Conservation (phyloP, 2,329 filamentous ascomycete species). For the Aureobasidium namibiae region DNA sequence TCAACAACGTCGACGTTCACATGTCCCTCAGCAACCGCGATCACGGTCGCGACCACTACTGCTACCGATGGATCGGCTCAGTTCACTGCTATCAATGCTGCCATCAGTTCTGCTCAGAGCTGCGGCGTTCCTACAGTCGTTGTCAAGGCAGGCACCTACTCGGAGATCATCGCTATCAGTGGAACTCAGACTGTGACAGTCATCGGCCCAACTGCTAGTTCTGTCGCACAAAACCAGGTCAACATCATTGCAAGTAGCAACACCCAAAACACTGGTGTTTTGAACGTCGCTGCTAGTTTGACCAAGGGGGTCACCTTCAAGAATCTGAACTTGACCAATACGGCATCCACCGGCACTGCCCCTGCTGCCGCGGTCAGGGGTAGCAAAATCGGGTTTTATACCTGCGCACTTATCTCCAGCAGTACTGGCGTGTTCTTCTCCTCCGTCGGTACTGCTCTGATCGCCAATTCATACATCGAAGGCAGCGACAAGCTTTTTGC, state of each 20-base stretch:
- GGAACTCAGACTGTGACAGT: slow-evolving; percentile 37
- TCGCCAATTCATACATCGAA: slow-evolving; percentile 40
- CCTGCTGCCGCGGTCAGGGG: slow-evolving; percentile 28
- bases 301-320: slow-evolving; percentile 28
- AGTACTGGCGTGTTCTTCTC: slow-evolving; percentile 26
- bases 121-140: slow-evolving; percentile 36
- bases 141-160: slow-evolving; percentile 38
- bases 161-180: slow-evolving; percentile 33
- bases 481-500: slow-evolving; percentile 36
- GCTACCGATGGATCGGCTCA: slow-evolving; percentile 37
- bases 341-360: slow-evolving; percentile 18
- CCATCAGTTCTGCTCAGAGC: slow-evolving; percentile 29
- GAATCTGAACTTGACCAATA: slow-evolving; percentile 35
- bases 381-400: slow-evolving; percentile 36
- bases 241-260: slow-evolving; percentile 24
- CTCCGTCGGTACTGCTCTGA: slow-evolving; percentile 28
- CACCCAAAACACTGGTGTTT: slow-evolving; percentile 19
- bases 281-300: slow-evolving; percentile 26
- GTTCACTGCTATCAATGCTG: slow-evolving; percentile 38
- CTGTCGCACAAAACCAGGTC: slow-evolving; percentile 31
- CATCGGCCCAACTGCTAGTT: slow-evolving; percentile 26
- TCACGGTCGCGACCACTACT: no score
- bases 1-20: slow-evolving; percentile 11
- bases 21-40: slow-evolving; percentile 19
- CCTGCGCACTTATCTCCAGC: slow-evolving; percentile 36